A percentile compares a stretch with the other conserved stretches of the same genome.
phyloP scores from a whole-genome alignment of 129 eudicot species.

The Artemisia tridentata region DNA sequence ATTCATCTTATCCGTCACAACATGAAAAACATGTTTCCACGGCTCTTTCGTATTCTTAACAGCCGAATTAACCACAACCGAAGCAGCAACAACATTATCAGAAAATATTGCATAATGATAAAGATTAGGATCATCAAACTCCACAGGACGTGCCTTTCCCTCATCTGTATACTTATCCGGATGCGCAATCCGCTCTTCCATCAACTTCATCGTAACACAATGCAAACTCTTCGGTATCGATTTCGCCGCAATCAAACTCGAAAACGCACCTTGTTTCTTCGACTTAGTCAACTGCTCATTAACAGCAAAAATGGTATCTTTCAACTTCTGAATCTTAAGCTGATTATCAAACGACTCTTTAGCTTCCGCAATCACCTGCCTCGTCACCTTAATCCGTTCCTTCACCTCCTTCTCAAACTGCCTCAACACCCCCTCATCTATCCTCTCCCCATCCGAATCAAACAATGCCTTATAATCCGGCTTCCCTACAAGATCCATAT shows the following conservation, averaged over 20 bases:
- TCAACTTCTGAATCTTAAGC: constrained; percentile 18
- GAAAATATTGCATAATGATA: constrained; percentile 17
- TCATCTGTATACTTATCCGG: background rate
- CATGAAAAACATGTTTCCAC: constrained; percentile 4
- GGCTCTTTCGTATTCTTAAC: constrained; percentile 21
- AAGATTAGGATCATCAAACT: constrained; percentile 12
- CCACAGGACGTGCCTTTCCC: constrained; percentile 7
- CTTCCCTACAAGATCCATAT: constrained; percentile 3
- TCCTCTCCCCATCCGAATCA: background rate
- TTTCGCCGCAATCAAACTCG: constrained; percentile 16
- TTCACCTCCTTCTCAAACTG: constrained; percentile 19
- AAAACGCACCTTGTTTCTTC: constrained; percentile 18
- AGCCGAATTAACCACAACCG: constrained; percentile 19
- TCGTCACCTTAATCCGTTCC: constrained; percentile 16
- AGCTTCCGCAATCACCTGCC: constrained; percentile 13
- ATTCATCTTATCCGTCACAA: constrained; percentile 16
- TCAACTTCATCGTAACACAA: constrained; percentile 13
- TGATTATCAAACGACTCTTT: constrained; percentile 20
- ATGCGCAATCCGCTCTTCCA: constrained; percentile 21
- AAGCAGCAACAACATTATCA: constrained; percentile 17
- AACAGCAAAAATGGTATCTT: constrained; percentile 8
- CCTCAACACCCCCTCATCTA: background rate
- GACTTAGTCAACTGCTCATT: constrained; percentile 13
- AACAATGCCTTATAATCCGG: background rate
- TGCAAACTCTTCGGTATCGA: constrained; percentile 17